phyloP scores from a whole-genome alignment of 2,329 filamentous ascomycete species.

The Zasmidium cellare region DNA sequence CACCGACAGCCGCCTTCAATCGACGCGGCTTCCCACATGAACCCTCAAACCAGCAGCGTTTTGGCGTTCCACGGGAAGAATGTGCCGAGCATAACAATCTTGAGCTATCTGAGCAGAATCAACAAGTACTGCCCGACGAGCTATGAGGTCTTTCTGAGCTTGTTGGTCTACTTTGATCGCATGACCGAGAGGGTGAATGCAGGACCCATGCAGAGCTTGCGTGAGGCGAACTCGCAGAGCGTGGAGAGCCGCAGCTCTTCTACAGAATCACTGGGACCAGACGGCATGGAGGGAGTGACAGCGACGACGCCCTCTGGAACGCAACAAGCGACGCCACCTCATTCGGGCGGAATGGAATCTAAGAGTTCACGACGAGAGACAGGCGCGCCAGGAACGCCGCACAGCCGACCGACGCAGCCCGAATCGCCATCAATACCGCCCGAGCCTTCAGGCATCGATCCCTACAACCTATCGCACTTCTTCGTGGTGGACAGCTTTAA shows the following conservation, averaged over 20 bases:
- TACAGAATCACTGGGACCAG: constrained; percentile 27
- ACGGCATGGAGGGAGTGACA: constrained; percentile 32
- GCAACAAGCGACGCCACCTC: constrained; percentile 50
- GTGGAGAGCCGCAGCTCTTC: constrained; percentile 33
- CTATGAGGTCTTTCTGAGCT: constrained; percentile 93
- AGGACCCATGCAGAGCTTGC: constrained; percentile 67
- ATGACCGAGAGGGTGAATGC: constrained; percentile 97
- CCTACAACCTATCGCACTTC: constrained; percentile 63
- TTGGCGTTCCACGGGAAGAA: constrained; percentile 98
- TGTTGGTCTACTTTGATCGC: constrained; percentile 96
- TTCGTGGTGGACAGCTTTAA: constrained; percentile 99
- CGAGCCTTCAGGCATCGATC: constrained; percentile 41
- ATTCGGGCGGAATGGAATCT: constrained; percentile 48
- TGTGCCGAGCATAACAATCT: constrained; percentile 91
- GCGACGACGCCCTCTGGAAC: constrained; percentile 31
- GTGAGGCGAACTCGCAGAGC: constrained; percentile 51
- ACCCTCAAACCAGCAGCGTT: constrained; percentile 68
- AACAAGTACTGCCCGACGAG: constrained; percentile 99
- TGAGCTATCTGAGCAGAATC: constrained; percentile 92
- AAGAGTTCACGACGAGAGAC: constrained; percentile 23
- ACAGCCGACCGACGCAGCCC: constrained; percentile 35
- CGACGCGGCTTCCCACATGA: constrained; percentile 60
- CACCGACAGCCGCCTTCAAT: constrained; percentile 70
- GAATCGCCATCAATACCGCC: constrained; percentile 37
- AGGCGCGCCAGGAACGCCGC: constrained; percentile 38